Conservation (phyloP, 805 yeast species). For the Ogataea trehaloabstinens region DNA sequence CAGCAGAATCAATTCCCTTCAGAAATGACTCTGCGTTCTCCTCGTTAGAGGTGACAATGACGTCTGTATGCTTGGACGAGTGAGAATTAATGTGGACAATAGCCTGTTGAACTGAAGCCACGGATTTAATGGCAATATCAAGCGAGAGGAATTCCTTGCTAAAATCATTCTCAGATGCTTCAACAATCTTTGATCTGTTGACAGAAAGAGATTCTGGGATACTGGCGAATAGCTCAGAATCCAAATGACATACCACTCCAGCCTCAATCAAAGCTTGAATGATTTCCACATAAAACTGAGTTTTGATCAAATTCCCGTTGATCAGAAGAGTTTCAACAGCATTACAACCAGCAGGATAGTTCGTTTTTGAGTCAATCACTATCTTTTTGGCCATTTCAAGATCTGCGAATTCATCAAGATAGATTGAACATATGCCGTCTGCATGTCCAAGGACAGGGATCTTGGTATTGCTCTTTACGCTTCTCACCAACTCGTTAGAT, state of each 20-base stretch:
- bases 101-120: conserved; percentile 65
- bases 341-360: conserved; percentile 99
- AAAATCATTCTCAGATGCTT: conserved; percentile 67
- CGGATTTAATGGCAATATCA: conserved; percentile 73
- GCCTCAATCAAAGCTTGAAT: conserved; percentile 47
- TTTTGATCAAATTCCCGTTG: conserved; percentile 39
- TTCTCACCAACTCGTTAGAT: conserved; percentile 86
- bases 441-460: conserved; percentile 99
- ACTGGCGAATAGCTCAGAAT: conserved; percentile 45
- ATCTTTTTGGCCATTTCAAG: conserved; percentile 72
- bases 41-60: conserved; percentile 77
- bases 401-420: conserved; percentile 76
- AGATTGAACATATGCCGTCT: conserved; percentile 93
- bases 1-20: conserved; percentile 88
- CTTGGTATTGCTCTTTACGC: conserved; percentile 81
- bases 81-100: conserved; percentile 82
- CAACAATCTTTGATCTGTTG: conserved; percentile 30
- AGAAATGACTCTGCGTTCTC: conserved; percentile 71
- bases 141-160: conserved; percentile 79
- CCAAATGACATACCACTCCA: conserved; percentile 73
- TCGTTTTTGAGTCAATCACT: conserved; percentile 84
- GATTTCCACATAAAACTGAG: conserved; percentile 15
- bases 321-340: conserved; percentile 88
- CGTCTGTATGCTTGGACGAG: conserved; percentile 96
- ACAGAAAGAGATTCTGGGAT: conserved; percentile 17